Conservation (phyloP, 495 filamentous ascomycete species). For the Hypoxylon lenormandii region DNA sequence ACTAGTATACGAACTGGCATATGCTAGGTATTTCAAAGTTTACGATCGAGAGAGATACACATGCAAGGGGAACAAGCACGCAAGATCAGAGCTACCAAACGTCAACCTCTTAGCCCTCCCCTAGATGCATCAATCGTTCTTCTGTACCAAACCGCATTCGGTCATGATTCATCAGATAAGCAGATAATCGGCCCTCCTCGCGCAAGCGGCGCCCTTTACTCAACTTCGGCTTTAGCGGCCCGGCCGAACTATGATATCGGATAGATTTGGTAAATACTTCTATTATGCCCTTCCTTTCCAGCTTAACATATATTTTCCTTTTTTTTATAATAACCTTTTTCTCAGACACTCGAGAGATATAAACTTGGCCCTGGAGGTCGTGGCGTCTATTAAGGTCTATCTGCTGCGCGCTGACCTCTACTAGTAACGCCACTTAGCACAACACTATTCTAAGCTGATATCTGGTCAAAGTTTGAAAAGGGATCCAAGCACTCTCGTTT, state of each 20-base stretch:
- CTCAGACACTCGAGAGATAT: slow-evolving; percentile 9
- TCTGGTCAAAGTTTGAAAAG: neutral
- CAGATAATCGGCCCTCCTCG: slow-evolving; percentile 47
- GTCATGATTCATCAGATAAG: slow-evolving; percentile 52
- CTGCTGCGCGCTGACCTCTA: neutral
- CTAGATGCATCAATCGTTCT: slow-evolving; percentile 20
- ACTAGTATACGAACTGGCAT: slow-evolving; percentile 2
- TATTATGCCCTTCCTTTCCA: neutral
- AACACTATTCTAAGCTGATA: slow-evolving; percentile 7
- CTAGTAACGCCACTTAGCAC: slow-evolving; percentile 18
- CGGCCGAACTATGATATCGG: slow-evolving; percentile 27
- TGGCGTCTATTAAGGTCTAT: slow-evolving; percentile 3
- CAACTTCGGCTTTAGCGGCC: slow-evolving; percentile 36
- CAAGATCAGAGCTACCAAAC: slow-evolving; percentile 39
- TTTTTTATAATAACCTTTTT: too few species aligned
- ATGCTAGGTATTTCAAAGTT: slow-evolving; percentile 5
- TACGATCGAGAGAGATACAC: neutral
- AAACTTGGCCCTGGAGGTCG: slow-evolving; percentile 33
- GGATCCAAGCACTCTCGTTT: slow-evolving; percentile 9
- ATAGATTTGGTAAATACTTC: slow-evolving; percentile 24
- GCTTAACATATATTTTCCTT: slow-evolving; percentile 1
- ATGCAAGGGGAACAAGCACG: slow-evolving; percentile 45
- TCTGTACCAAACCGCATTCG: slow-evolving; percentile 40
- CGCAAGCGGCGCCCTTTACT: slow-evolving; percentile 21
- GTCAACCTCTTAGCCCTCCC: slow-evolving; percentile 32